Percentiles rank a stretch among this genome's conserved stretches.
phyloP scores from a whole-genome alignment of 2,329 filamentous ascomycete genomes.

The Stachybotrys elegans region DNA sequence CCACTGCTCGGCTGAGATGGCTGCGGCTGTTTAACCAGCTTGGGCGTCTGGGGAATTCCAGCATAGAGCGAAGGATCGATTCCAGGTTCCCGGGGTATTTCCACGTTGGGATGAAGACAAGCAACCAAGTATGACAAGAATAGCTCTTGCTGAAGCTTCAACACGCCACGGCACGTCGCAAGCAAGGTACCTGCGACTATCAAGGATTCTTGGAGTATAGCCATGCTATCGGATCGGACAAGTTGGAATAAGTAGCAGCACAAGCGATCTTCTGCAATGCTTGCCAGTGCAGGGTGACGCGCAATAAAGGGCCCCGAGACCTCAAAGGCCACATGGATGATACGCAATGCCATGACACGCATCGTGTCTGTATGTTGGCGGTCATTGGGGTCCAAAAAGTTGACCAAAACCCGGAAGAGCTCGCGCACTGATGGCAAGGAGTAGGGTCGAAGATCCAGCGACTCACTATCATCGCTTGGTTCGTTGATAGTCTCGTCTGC shows the following conservation, averaged over 20 bases:
- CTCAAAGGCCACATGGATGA: conserved; percentile 95
- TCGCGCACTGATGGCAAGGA: conserved; percentile 92
- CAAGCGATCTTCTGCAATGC: conserved; percentile 84
- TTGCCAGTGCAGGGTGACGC: conserved; percentile 81
- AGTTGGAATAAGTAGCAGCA: conserved; percentile 95
- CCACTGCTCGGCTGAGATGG: conserved; percentile 72
- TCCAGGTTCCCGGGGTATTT: conserved; percentile 83
- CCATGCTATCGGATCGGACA: conserved; percentile 93
- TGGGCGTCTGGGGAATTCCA: conserved; percentile 87
- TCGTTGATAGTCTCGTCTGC: conserved; percentile 15
- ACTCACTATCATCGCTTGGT: conserved; percentile 36
- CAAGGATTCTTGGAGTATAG: conserved; percentile 86
- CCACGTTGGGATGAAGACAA: conserved; percentile 88
- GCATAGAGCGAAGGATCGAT: conserved; percentile 91
- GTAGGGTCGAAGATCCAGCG: conserved; percentile 72
- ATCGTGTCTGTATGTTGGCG: conserved; percentile 89
- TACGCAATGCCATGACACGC: conserved; percentile 94
- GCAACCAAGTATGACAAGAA: conserved; percentile 92
- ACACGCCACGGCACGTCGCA: conserved; percentile 80
- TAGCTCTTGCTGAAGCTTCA: conserved; percentile 95
- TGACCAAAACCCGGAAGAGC: conserved; percentile 87
- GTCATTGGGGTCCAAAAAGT: conserved; percentile 90
- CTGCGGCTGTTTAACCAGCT: conserved; percentile 66
- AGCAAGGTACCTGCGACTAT: conserved; percentile 87
- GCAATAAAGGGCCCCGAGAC: conserved; percentile 94